A percentile compares a stretch with the other conserved stretches of the same genome.
phyloP scores from a whole-genome alignment of 768 basidiomycete species.

The Mrakia hoshinonis region DNA sequence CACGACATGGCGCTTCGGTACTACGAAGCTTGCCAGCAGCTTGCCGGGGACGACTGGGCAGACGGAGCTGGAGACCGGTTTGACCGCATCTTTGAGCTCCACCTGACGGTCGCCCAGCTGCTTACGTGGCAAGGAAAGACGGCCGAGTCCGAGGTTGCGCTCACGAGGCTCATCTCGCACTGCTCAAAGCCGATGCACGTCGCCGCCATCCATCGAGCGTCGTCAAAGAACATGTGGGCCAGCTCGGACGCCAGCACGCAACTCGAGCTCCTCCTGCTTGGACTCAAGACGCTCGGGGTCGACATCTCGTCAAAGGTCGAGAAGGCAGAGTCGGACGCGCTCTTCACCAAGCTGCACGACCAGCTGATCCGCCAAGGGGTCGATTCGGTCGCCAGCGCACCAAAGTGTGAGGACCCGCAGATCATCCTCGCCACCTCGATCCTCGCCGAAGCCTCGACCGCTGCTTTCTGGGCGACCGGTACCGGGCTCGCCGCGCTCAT shows the following conservation, averaged over 20 bases:
- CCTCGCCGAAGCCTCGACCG: conserved; percentile 61
- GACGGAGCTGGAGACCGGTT: conserved; percentile 40
- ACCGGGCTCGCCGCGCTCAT: conserved; percentile 56
- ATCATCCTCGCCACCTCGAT: conserved; percentile 58
- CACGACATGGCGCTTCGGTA: conserved; percentile 46
- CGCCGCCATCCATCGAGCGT: conserved; percentile 1
- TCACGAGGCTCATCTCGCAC: not conserved
- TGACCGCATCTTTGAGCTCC: conserved; percentile 48
- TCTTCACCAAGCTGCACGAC: not conserved
- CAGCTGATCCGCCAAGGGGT: not conserved
- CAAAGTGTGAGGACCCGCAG: conserved; percentile 53
- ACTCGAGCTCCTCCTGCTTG: conserved; percentile 1
- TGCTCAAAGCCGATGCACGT: too few relatives aligned
- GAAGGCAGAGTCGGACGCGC: conserved; percentile 11
- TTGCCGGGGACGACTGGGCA: not conserved
- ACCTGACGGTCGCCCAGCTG: conserved; percentile 56
- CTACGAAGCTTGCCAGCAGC: conserved; percentile 1
- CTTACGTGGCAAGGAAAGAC: conserved; percentile 56
- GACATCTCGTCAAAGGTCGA: conserved; percentile 53
- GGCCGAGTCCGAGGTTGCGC: not conserved
- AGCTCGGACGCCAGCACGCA: not conserved
- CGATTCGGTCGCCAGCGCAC: conserved; percentile 55
- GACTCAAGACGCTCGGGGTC: conserved; percentile 46
- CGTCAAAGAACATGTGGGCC: not conserved
- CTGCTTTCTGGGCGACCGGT: conserved; percentile 61